These are phyloP conservation scores for Plasmodium vivax DNA, from an alignment of 169 alveolate species.

Conservation along the genomic window DNA sequence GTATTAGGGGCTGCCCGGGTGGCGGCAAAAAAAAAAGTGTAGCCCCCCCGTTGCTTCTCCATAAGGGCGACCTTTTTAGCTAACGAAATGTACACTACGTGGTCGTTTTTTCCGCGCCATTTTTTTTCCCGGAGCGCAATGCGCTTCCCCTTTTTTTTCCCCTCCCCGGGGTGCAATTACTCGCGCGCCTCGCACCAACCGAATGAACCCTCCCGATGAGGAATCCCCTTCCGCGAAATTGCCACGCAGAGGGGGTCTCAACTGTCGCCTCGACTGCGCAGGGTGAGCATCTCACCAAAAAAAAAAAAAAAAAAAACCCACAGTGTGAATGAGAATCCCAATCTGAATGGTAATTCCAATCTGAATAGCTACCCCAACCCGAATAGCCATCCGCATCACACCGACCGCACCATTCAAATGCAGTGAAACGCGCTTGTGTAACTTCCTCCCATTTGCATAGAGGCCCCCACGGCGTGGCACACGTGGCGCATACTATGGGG, in stretches of 20 bases:
- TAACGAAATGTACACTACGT: background rate
- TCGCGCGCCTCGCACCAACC: background rate
- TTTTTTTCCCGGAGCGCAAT: background rate
- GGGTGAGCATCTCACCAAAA: background rate
- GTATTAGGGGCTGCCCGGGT: background rate
- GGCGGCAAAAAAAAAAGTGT: background rate
- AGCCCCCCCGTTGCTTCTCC: background rate
- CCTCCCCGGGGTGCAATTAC: background rate
- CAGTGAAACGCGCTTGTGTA: background rate
- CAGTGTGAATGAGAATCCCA: background rate
- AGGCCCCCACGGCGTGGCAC: background rate
- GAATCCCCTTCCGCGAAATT: background rate
- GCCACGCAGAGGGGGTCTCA: background rate
- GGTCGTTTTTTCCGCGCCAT: background rate
- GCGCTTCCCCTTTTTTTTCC: background rate
- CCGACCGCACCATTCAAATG: background rate
- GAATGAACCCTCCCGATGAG: background rate
- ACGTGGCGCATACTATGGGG: slow-evolving; percentile 39
- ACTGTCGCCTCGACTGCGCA: background rate
- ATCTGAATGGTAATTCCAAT: background rate
- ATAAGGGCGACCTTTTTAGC: background rate
- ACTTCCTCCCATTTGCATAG: background rate
- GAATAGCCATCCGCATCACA: background rate
- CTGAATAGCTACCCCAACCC: background rate
- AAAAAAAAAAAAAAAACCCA: too few relatives aligned